These are phyloP conservation scores for Dichomitus squalens DNA, from an alignment of 1,284 basidiomycete species.

Conservation along the genomic window DNA sequence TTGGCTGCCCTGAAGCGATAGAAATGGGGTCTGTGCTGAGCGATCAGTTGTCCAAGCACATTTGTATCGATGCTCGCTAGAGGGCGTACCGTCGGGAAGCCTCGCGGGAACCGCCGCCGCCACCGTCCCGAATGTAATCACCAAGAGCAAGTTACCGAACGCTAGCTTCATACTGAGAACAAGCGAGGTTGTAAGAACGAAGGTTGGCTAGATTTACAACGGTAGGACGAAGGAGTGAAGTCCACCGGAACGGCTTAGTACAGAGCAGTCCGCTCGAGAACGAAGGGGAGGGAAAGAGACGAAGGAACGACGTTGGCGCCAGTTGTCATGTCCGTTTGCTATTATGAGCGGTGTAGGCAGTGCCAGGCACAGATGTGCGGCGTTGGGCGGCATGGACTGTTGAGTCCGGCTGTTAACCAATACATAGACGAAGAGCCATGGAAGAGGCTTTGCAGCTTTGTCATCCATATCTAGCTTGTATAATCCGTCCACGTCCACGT, in stretches of 20 bases:
- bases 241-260: slow-evolving; percentile 7
- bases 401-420: no score
- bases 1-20: neutral
- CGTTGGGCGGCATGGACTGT: neutral
- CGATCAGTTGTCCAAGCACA: neutral
- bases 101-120: slow-evolving; percentile 5
- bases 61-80: no score
- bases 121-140: slow-evolving; percentile 2
- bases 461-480: neutral
- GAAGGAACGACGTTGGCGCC: slow-evolving; percentile 15
- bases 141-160: slow-evolving; percentile 2
- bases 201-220: neutral
- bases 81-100: slow-evolving; percentile 4
- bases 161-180: slow-evolving; percentile 15
- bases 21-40: neutral
- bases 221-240: slow-evolving; percentile 20
- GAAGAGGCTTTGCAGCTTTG: no score
- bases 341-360: slow-evolving; percentile 9
- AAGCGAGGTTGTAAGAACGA: neutral
- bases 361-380: neutral
- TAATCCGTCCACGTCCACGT: neutral
- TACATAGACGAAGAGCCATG: no score
- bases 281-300: slow-evolving; percentile 9
- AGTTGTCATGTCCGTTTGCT: slow-evolving; percentile 12
- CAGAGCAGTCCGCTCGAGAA: slow-evolving; percentile 1